Percentiles rank a stretch among this genome's conserved stretches.
Evolutionary conservation across 2,329 filamentous ascomycete genomes (phyloP).

Genomic region (Hypoxylon rubiginosum): DNA sequence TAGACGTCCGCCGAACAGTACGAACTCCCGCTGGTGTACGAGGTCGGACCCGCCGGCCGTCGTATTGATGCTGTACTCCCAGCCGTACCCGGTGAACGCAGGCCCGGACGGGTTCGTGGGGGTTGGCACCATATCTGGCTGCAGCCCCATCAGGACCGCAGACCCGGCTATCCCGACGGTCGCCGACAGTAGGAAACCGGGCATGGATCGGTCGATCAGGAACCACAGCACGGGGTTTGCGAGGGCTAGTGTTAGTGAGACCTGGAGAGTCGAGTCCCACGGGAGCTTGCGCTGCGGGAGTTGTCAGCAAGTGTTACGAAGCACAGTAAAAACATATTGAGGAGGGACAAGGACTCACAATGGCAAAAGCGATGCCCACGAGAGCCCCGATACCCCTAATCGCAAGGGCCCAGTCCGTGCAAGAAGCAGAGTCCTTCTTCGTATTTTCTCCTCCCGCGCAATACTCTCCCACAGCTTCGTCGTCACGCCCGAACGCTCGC

Average conservation of each 20-base stretch:
- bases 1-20: slow-evolving; percentile 63
- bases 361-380: slow-evolving; percentile 74
- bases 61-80: slow-evolving; percentile 19
- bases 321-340: neutral
- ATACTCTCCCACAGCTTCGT: slow-evolving; percentile 31
- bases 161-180: slow-evolving; percentile 82
- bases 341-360: slow-evolving; percentile 70
- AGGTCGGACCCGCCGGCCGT: slow-evolving; percentile 3
- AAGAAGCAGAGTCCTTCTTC: slow-evolving; percentile 46
- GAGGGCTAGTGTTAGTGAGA: slow-evolving; percentile 88
- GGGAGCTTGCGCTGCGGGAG: slow-evolving; percentile 80
- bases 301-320: slow-evolving; percentile 20
- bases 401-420: slow-evolving; percentile 75
- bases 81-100: slow-evolving; percentile 20
- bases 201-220: slow-evolving; percentile 88
- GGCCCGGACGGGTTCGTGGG: slow-evolving; percentile 63
- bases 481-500: slow-evolving; percentile 58
- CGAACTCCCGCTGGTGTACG: slow-evolving; percentile 39
- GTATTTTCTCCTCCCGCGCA: slow-evolving; percentile 50
- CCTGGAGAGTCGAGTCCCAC: slow-evolving; percentile 95
- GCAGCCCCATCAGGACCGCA: slow-evolving; percentile 77
- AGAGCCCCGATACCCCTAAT: slow-evolving; percentile 72
- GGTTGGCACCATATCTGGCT: slow-evolving; percentile 81
- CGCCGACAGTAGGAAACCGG: slow-evolving; percentile 84
- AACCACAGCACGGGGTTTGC: slow-evolving; percentile 97